Percentiles rank a stretch among this genome's conserved stretches.
Conservation (phyloP, 495 filamentous ascomycete genomes). For the Hypoxylon lienhwacheense region DNA sequence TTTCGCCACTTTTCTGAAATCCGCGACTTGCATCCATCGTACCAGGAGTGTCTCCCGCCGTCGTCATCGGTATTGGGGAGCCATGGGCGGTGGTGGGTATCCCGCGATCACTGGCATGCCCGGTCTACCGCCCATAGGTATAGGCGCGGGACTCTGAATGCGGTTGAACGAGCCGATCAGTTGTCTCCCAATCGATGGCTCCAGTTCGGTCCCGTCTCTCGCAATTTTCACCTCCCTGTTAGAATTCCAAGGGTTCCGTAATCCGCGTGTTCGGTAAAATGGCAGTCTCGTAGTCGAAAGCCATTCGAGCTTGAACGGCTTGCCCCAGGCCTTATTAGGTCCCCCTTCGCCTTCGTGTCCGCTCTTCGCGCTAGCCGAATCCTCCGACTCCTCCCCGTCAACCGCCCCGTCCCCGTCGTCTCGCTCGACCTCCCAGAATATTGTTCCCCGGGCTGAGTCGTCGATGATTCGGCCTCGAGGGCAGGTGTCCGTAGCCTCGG, state of each 20-base stretch:
- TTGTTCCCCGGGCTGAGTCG: constrained; percentile 87
- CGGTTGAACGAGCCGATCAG: constrained; percentile 78
- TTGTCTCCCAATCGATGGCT: constrained; percentile 76
- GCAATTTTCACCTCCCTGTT: constrained; percentile 97
- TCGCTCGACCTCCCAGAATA: constrained; percentile 91
- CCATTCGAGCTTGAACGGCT: constrained; percentile 93
- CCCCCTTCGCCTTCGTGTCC: constrained; percentile 44
- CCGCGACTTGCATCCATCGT: constrained; percentile 3
- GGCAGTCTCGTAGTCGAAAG: constrained; percentile 81
- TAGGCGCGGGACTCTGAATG: constrained; percentile 46
- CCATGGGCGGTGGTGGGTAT: constrained; percentile 37
- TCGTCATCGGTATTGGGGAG: constrained; percentile 30
- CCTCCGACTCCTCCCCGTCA: constrained; percentile 47
- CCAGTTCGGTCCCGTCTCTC: constrained; percentile 91
- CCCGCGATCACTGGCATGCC: constrained; percentile 33
- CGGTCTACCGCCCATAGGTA: constrained; percentile 28
- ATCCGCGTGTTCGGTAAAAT: constrained; percentile 85
- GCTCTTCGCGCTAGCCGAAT: constrained; percentile 41
- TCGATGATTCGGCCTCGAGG: constrained; percentile 90
- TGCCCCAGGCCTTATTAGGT: constrained; percentile 75
- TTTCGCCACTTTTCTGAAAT: constrained; percentile 17
- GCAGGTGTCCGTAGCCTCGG: constrained; percentile 75
- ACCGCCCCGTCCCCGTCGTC: constrained; percentile 47
- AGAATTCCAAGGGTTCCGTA: constrained; percentile 96
- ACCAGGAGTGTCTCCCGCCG: constrained; percentile 1